Percentiles rank a stretch among this genome's conserved stretches.
These are phyloP conservation scores for Apostasia shenzhenica DNA, from an alignment of 106 monocot genomes.

Conservation along the genomic window DNA sequence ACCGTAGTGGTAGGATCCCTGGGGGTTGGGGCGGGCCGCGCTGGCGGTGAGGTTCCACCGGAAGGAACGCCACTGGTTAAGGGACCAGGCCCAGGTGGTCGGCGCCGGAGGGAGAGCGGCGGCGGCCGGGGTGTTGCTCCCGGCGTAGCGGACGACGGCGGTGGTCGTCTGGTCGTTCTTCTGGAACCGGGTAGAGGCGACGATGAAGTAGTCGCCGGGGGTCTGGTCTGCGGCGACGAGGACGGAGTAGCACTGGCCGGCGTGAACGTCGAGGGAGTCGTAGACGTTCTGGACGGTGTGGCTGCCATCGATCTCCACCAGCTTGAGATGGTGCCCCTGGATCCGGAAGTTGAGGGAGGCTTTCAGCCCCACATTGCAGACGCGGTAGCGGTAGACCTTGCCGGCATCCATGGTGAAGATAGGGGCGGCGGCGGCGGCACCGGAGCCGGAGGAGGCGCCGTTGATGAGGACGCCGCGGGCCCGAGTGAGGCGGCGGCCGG, in stretches of 20 bases:
- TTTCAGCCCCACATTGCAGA: conserved; percentile 42
- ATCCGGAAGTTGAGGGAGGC: conserved; percentile 43
- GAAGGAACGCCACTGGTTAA: conserved; percentile 45
- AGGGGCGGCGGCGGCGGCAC: neutral
- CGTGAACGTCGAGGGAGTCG: conserved; percentile 44
- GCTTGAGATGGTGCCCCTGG: conserved; percentile 36
- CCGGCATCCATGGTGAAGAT: conserved; percentile 29
- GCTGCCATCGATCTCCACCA: conserved; percentile 47
- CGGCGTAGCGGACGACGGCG: conserved; percentile 26
- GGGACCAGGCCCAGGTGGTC: conserved; percentile 26
- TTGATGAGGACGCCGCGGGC: conserved; percentile 41
- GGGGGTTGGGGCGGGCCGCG: conserved; percentile 46
- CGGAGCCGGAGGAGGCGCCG: conserved; percentile 12
- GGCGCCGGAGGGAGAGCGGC: conserved; percentile 14
- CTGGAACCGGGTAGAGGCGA: conserved; percentile 38
- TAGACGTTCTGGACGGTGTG: conserved; percentile 51
- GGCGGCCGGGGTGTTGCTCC: conserved; percentile 13
- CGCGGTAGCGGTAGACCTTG: conserved; percentile 35
- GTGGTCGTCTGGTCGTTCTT: conserved; percentile 5
- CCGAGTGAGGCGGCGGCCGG: conserved; percentile 23
- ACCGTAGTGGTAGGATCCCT: conserved; percentile 59
- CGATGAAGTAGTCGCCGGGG: conserved; percentile 33
- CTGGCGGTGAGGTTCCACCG: conserved; percentile 52
- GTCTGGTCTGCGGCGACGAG: conserved; percentile 36
- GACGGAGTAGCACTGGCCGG: conserved; percentile 40